Conservation (phyloP, 306 rosid genomes). For the Sicyos edulis region DNA sequence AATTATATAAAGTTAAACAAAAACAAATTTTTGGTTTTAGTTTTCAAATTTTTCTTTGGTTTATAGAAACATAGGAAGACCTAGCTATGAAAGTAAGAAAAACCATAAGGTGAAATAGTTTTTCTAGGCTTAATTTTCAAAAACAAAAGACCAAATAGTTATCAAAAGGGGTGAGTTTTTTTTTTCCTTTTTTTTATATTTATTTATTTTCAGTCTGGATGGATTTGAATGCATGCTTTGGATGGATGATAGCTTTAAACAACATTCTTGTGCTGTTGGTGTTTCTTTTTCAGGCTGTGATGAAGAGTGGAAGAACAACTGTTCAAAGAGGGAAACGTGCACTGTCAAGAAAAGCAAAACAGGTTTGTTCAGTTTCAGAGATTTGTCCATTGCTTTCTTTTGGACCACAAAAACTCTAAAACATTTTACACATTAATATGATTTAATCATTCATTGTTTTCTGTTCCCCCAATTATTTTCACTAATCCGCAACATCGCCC, state of each 20-base stretch:
- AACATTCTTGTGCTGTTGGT: slow-evolving; percentile 38
- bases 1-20: no score
- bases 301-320: slow-evolving; percentile 78
- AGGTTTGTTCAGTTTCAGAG: slow-evolving; percentile 84
- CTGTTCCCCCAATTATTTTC: slow-evolving; percentile 11
- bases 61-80: no score
- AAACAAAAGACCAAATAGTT: no score
- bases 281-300: slow-evolving; percentile 78
- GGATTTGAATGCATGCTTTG: slow-evolving; percentile 33
- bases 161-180: no score
- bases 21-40: no score
- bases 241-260: slow-evolving; percentile 49
- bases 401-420: slow-evolving; percentile 52
- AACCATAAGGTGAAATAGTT: no score
- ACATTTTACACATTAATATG: slow-evolving; percentile 6
- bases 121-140: no score
- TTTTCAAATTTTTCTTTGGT: no score
- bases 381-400: slow-evolving; percentile 30
- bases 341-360: slow-evolving; percentile 79
- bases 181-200: no score
- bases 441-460: slow-evolving; percentile 15
- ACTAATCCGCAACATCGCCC: slow-evolving; percentile 8
- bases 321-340: slow-evolving; percentile 73
- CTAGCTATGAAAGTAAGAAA: no score
- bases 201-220: background rate